Conservation (phyloP, 805 yeast species). For the Kuraishia floccosa region DNA sequence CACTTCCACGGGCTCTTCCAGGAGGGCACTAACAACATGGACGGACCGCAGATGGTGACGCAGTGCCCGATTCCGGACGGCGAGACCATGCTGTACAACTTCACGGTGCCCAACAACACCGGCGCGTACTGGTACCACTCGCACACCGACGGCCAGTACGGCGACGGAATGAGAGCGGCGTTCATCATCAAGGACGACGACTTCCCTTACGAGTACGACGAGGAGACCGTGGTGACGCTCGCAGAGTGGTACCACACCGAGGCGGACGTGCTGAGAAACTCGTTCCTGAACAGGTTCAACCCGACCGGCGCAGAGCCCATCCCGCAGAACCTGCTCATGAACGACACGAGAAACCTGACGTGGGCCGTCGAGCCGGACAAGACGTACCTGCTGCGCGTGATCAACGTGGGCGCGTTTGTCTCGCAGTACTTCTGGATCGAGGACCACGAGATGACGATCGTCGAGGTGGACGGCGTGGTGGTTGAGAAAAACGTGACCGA, state of each 20-base stretch:
- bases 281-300: slow-evolving; percentile 52
- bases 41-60: slow-evolving; percentile 71
- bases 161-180: slow-evolving; percentile 68
- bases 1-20: slow-evolving; percentile 78
- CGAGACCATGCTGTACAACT: slow-evolving; percentile 55
- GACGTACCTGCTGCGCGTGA: slow-evolving; percentile 53
- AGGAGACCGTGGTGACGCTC: slow-evolving; percentile 44
- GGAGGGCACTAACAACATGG: slow-evolving; percentile 51
- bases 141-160: slow-evolving; percentile 66
- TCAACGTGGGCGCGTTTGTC: slow-evolving; percentile 62
- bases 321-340: slow-evolving; percentile 55
- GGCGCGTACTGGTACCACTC: slow-evolving; percentile 86
- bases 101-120: slow-evolving; percentile 52
- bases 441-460: slow-evolving; percentile 60
- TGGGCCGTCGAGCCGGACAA: slow-evolving; percentile 45
- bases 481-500: slow-evolving; percentile 47
- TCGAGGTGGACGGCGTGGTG: slow-evolving; percentile 67
- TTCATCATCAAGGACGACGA: slow-evolving; percentile 48
- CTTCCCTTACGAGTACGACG: slow-evolving; percentile 47
- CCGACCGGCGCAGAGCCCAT: slow-evolving; percentile 85
- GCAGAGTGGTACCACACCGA: slow-evolving; percentile 56
- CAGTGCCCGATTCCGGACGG: slow-evolving; percentile 74
- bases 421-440: slow-evolving; percentile 62
- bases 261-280: slow-evolving; percentile 29
- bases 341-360: slow-evolving; percentile 49